These are phyloP conservation scores for Hysterangium stoloniferum DNA, from an alignment of 768 basidiomycete species.

Conservation along the genomic window DNA sequence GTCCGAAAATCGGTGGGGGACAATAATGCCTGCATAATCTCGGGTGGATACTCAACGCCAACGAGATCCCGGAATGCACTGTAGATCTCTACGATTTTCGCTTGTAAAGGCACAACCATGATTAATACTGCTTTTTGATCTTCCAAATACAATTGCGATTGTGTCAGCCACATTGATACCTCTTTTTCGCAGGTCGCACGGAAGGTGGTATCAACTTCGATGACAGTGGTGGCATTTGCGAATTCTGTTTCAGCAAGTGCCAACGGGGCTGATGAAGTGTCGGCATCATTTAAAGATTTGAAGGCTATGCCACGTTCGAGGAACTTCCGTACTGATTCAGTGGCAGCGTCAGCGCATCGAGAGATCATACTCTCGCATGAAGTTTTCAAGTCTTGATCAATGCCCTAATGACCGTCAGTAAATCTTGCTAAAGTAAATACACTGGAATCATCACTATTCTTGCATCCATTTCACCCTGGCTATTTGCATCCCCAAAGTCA, in stretches of 20 bases:
- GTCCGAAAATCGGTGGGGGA: constrained; percentile 25
- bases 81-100: constrained; percentile 70
- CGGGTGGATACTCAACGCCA: constrained; percentile 37
- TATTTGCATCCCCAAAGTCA: constrained; percentile 53
- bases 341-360: constrained; percentile 48
- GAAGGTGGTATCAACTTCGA: constrained; percentile 47
- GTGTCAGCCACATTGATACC: constrained; percentile 44
- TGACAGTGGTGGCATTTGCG: constrained; percentile 43
- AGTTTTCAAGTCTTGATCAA: constrained; percentile 77
- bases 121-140: constrained; percentile 74
- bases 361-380: constrained; percentile 82
- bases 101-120: constrained; percentile 68
- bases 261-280: constrained; percentile 22
- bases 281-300: constrained; percentile 20
- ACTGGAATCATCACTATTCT: constrained; percentile 48
- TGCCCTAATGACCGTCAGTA: constrained; percentile 42
- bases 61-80: constrained; percentile 61
- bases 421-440: background rate
- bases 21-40: constrained; percentile 26
- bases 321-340: constrained; percentile 57
- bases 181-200: constrained; percentile 45
- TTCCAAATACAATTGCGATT: constrained; percentile 71
- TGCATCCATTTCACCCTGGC: constrained; percentile 61
- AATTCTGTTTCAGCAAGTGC: constrained; percentile 30
- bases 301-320: constrained; percentile 40